Conservation (phyloP, 805 yeast genomes). For the Crinitomyces ghanaensis region DNA sequence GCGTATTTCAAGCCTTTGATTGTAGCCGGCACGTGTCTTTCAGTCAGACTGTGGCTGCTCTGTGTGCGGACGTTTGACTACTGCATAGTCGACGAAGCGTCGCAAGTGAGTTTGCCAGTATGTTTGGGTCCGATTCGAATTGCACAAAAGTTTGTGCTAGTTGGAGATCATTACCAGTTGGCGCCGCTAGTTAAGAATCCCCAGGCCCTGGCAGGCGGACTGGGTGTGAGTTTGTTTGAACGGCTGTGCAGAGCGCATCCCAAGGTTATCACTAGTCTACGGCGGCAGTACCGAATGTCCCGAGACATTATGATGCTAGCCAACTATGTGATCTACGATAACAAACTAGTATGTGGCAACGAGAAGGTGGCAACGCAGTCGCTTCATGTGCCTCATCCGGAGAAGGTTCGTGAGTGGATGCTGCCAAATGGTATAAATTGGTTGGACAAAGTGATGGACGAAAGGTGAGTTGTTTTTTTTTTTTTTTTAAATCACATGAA, state of each 20-base stretch:
- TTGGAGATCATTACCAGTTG: constrained; percentile 93
- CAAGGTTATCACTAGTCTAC: constrained; percentile 58
- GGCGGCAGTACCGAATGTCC: constrained; percentile 88
- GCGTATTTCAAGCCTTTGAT: constrained; percentile 49
- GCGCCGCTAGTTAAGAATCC: constrained; percentile 76
- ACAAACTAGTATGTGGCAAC: constrained; percentile 66
- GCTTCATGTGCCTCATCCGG: constrained; percentile 37
- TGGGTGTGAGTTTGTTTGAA: constrained; percentile 69
- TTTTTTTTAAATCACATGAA: background rate
- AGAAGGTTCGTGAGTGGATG: constrained; percentile 9
- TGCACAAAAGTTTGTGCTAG: constrained; percentile 71
- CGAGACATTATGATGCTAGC: constrained; percentile 75
- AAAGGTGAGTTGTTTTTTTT: constrained; percentile 24
- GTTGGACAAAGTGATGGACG: constrained; percentile 46
- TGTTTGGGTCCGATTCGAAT: constrained; percentile 78
- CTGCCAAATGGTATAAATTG: constrained; percentile 29
- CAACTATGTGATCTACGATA: constrained; percentile 66
- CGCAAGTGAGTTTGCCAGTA: constrained; percentile 86
- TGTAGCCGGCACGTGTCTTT: constrained; percentile 83
- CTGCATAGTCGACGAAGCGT: constrained; percentile 93
- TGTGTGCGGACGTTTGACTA: constrained; percentile 61
- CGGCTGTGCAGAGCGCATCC: constrained; percentile 65
- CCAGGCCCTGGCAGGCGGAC: constrained; percentile 50
- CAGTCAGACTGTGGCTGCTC: constrained; percentile 55
- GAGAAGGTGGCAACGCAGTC: constrained; percentile 47